These are phyloP conservation scores for Claviceps arundinis DNA, from an alignment of 2,329 filamentous ascomycete genomes.

Conservation along the genomic window DNA sequence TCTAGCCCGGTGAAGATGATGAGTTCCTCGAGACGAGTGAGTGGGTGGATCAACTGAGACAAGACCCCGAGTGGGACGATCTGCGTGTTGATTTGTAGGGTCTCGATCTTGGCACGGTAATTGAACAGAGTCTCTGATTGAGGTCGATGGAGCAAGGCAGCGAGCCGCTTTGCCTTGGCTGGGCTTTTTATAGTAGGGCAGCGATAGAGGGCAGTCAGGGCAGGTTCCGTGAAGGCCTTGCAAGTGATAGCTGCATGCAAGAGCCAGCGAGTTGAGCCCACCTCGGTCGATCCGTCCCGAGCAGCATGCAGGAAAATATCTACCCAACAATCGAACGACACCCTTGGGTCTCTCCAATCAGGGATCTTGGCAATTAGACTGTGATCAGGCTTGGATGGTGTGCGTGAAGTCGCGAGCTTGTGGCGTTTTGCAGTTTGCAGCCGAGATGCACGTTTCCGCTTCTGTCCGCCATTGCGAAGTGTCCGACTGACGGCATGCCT, in stretches of 20 bases:
- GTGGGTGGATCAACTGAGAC: conserved; percentile 44
- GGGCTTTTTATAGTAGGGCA: conserved; percentile 47
- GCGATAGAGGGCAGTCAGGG: conserved; percentile 58
- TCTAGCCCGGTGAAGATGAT: conserved; percentile 62
- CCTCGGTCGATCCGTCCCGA: conserved; percentile 26
- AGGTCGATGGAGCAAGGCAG: conserved; percentile 40
- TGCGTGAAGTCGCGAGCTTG: not conserved
- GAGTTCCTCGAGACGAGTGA: conserved; percentile 55
- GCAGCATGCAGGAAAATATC: conserved; percentile 59
- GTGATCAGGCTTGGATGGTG: not conserved
- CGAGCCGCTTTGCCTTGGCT: conserved; percentile 31
- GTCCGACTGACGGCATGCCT: not conserved
- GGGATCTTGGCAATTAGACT: conserved; percentile 24
- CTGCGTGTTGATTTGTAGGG: conserved; percentile 58
- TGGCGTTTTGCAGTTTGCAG: conserved; percentile 8
- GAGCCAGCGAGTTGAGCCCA: conserved; percentile 47
- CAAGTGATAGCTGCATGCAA: conserved; percentile 49
- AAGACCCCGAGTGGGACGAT: conserved; percentile 32
- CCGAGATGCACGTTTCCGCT: conserved; percentile 8
- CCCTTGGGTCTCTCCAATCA: conserved; percentile 37
- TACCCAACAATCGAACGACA: conserved; percentile 57
- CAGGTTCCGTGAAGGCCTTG: conserved; percentile 55
- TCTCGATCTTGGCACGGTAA: conserved; percentile 58
- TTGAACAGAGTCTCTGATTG: conserved; percentile 38
- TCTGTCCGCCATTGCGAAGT: conserved; percentile 6